Percentiles rank a stretch among this genome's conserved stretches.
Conservation (phyloP, 164 flowering plant genomes). For the Paratinospora sagittata region DNA sequence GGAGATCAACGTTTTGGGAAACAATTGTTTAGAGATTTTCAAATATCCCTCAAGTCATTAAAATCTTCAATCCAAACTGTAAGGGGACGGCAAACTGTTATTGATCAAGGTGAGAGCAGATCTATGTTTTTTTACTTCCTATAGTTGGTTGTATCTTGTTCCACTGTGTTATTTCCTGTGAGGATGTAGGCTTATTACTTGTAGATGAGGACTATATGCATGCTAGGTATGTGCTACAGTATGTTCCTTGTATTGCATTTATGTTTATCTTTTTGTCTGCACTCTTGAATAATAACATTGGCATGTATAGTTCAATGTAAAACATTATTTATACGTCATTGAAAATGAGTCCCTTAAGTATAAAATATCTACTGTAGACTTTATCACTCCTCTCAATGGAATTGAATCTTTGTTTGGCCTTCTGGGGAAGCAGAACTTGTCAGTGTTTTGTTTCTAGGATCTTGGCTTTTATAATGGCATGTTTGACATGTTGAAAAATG, state of each 20-base stretch:
- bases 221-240: neutral
- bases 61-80: constrained; percentile 65
- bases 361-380: neutral
- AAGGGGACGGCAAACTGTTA: constrained; percentile 83
- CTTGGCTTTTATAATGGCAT: no score
- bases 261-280: neutral
- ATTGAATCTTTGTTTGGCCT: neutral
- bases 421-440: neutral
- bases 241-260: neutral
- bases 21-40: constrained; percentile 79
- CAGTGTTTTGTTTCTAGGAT: no score
- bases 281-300: no score
- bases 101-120: constrained; percentile 70
- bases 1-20: constrained; percentile 87
- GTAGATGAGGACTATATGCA: neutral
- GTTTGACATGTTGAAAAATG: no score
- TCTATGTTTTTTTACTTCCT: constrained; percentile 3
- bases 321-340: neutral
- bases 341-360: neutral
- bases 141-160: neutral
- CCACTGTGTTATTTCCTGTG: neutral
- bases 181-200: constrained; percentile 11
- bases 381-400: neutral
- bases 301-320: neutral
- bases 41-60: constrained; percentile 46